Percentiles rank a stretch among this genome's conserved stretches.
phyloP scores from a whole-genome alignment of 768 basidiomycete species.

The Podaxis sp. region DNA sequence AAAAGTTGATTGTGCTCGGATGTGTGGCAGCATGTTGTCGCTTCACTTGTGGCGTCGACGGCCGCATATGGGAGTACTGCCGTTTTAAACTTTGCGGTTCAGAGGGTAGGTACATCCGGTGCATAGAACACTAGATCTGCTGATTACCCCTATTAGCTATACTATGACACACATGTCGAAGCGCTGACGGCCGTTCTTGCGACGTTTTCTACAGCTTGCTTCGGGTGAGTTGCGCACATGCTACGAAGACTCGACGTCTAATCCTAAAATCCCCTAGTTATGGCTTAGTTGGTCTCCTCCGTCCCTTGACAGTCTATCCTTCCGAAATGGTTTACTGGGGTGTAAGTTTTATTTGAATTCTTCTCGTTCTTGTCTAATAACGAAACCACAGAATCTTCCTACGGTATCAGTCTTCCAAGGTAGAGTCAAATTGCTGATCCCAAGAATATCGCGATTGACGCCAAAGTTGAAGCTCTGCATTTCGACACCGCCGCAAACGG shows the following conservation, averaged over 20 bases:
- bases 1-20: neutral
- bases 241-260: neutral
- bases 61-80: conserved; percentile 53
- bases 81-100: conserved; percentile 62
- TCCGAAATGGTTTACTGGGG: conserved; percentile 66
- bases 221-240: conserved; percentile 41
- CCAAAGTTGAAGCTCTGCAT: conserved; percentile 41
- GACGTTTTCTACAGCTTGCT: conserved; percentile 64
- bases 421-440: conserved; percentile 20
- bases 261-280: conserved; percentile 35
- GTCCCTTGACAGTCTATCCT: conserved; percentile 59
- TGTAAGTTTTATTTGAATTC: conserved; percentile 30
- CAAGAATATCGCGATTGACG: neutral
- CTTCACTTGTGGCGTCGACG: conserved; percentile 56
- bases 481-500: conserved; percentile 42
- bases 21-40: conserved; percentile 48
- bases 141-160: conserved; percentile 37
- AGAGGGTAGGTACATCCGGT: conserved; percentile 36
- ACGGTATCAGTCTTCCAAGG: conserved; percentile 63
- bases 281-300: conserved; percentile 57
- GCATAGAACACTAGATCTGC: neutral
- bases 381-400: conserved; percentile 44
- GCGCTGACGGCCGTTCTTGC: conserved; percentile 58
- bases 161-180: conserved; percentile 55
- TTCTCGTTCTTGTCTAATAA: neutral